Conservation (phyloP, 768 basidiomycete species). For the Termitomyces sp. region DNA sequence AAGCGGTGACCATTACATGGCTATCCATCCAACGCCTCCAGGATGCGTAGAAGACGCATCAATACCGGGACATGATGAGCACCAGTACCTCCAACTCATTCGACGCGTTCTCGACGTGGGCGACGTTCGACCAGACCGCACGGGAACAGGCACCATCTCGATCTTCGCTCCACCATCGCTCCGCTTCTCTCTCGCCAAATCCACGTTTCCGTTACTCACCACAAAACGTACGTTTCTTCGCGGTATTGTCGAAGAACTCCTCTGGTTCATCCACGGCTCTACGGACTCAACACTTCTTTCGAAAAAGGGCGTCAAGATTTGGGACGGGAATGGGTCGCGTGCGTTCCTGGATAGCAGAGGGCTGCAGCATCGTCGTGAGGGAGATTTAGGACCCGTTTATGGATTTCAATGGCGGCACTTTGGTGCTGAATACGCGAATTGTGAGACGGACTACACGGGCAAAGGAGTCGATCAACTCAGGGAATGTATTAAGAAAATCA, state of each 20-base stretch:
- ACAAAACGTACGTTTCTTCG: slow-evolving; percentile 93
- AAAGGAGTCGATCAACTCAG: slow-evolving; percentile 89
- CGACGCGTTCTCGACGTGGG: slow-evolving; percentile 69
- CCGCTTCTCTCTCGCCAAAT: slow-evolving; percentile 79
- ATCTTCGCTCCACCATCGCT: slow-evolving; percentile 88
- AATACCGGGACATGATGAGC: slow-evolving; percentile 73
- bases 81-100: slow-evolving; percentile 86
- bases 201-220: slow-evolving; percentile 82
- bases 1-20: not conserved
- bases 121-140: slow-evolving; percentile 81
- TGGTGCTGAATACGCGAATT: slow-evolving; percentile 76
- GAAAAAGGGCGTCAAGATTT: slow-evolving; percentile 87
- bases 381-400: slow-evolving; percentile 95
- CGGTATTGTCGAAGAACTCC: slow-evolving; percentile 88
- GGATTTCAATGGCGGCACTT: slow-evolving; percentile 98
- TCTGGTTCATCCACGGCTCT: slow-evolving; percentile 88
- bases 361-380: slow-evolving; percentile 77
- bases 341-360: slow-evolving; percentile 85
- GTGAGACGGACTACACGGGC: slow-evolving; percentile 71
- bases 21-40: not conserved
- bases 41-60: slow-evolving; percentile 42
- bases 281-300: slow-evolving; percentile 79
- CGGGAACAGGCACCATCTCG: slow-evolving; percentile 90
- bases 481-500: slow-evolving; percentile 90
- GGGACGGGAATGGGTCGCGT: slow-evolving; percentile 94